Evolutionary conservation across 2,329 filamentous ascomycete species (phyloP).

Genomic region (Metarhizium brunneum): DNA sequence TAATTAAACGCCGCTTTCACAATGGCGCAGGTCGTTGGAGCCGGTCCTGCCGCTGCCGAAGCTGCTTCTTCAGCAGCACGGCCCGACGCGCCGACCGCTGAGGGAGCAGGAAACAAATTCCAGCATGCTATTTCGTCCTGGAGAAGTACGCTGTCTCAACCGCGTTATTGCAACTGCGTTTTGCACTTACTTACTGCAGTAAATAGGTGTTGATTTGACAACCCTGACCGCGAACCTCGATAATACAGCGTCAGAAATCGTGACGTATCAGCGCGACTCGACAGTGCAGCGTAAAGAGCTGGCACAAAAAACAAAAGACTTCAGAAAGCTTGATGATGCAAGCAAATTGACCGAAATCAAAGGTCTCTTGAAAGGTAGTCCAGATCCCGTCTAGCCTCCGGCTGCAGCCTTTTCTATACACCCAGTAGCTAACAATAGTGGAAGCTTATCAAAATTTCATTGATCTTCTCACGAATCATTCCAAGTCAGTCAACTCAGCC

Average conservation of each 20-base stretch:
- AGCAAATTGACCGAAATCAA: slow-evolving; percentile 85
- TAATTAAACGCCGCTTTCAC: neutral
- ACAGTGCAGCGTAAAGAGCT: slow-evolving; percentile 92
- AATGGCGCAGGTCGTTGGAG: slow-evolving; percentile 25
- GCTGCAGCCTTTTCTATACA: neutral
- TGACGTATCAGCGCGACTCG: slow-evolving; percentile 88
- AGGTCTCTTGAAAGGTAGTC: slow-evolving; percentile 68
- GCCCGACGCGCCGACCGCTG: slow-evolving; percentile 23
- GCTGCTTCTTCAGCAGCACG: slow-evolving; percentile 15
- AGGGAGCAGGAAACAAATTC: slow-evolving; percentile 74
- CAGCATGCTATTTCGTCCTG: slow-evolving; percentile 92
- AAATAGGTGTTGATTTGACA: slow-evolving; percentile 74
- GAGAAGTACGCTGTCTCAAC: slow-evolving; percentile 58
- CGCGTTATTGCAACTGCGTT: neutral
- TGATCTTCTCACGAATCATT: slow-evolving; percentile 90
- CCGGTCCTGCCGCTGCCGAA: slow-evolving; percentile 15
- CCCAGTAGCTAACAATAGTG: slow-evolving; percentile 10
- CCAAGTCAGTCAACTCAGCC: slow-evolving; percentile 84
- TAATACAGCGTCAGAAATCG: slow-evolving; percentile 88
- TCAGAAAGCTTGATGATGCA: slow-evolving; percentile 84
- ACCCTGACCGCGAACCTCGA: slow-evolving; percentile 78
- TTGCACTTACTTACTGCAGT: neutral
- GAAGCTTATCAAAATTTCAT: slow-evolving; percentile 95
- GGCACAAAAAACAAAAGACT: slow-evolving; percentile 98
- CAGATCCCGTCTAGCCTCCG: neutral